Percentiles rank a stretch among this genome's conserved stretches.
These are phyloP conservation scores for Talaromyces pinophilus DNA, from an alignment of 2,329 filamentous ascomycete genomes.

Conservation along the genomic window DNA sequence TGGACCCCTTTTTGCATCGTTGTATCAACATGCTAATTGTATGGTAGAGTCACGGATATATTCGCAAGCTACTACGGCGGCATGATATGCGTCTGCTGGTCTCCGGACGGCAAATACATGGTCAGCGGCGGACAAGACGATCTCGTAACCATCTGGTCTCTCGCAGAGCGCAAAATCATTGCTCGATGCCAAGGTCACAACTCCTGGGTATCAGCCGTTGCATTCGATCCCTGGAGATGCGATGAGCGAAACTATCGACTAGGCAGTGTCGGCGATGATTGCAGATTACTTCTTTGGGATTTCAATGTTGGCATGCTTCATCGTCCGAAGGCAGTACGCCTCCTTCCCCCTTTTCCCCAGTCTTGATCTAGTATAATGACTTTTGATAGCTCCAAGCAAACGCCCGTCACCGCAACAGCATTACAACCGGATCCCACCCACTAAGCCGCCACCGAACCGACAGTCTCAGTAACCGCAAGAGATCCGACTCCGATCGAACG, in stretches of 20 bases:
- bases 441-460: conserved; percentile 64
- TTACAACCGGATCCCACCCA: conserved; percentile 33
- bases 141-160: conserved; percentile 91
- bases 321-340: conserved; percentile 75
- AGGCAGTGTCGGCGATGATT: conserved; percentile 93
- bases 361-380: conserved; percentile 9
- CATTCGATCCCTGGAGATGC: conserved; percentile 96
- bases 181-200: conserved; percentile 93
- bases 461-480: conserved; percentile 60
- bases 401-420: conserved; percentile 43
- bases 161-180: conserved; percentile 78
- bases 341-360: conserved; percentile 18
- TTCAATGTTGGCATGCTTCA: conserved; percentile 97
- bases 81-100: conserved; percentile 93
- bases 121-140: conserved; percentile 96
- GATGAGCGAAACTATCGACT: conserved; percentile 95
- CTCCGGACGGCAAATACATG: conserved; percentile 93
- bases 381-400: conserved; percentile 36
- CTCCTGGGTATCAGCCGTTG: conserved; percentile 90
- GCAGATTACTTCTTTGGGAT: conserved; percentile 89
- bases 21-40: conserved; percentile 24
- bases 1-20: not conserved
- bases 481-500: conserved; percentile 71
- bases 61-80: conserved; percentile 93
- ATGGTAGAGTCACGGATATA: conserved; percentile 72